Evolutionary conservation across 306 rosid species (phyloP), one percentile per base, ranked within the genome.

Genomic region (Ziziphus jujuba): DNA sequence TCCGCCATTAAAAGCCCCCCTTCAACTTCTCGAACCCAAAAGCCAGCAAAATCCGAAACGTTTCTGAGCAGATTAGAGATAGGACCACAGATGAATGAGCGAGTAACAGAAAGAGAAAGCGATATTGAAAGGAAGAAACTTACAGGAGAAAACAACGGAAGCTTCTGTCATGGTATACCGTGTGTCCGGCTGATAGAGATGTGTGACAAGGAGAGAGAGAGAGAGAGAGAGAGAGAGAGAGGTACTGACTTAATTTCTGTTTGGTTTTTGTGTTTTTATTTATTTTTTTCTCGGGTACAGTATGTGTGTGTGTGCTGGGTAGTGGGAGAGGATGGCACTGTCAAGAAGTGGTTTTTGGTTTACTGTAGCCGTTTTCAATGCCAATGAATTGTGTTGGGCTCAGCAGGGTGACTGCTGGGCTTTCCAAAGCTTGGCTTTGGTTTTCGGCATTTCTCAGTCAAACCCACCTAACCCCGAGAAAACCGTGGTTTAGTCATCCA

Each of bases 401-500:
- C 0, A 17, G 43, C 43, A 47, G 12, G 12, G 56, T 12, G 44
- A 21, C 56, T 64, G 56, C 59, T 73, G 69, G 62, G 79, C 67
- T 67, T 76, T 85, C 80, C 92, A 35, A 79, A 78, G 72, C 35
- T 0, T 1, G 69, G 70, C 79, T 78, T 89, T 65, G 89, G 85
- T 81, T 83, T 83, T 79, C 80, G 72, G 76, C 81, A 77, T 47
- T 38, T 60, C 74, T 48, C 24, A 81, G 97, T 91, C 97, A 91
- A 91, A 81, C 78, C 77, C 82, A 62, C 90, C 71, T 63, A 1
- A 82, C 75, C 90, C 96, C 98, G 89, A 91, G 95, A 91, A 87
- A 87, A 85, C 89, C 89, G 89, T 91, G 91, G 88, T 81, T 80
- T 52, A 51, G 81, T 47, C 72, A 31, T 79, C 87, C 97, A 84